Evolutionary conservation across 2,329 filamentous ascomycete species (phyloP), one percentile per base, ranked within the genome.

Genomic region (Conoideocrella luteorostrata): DNA sequence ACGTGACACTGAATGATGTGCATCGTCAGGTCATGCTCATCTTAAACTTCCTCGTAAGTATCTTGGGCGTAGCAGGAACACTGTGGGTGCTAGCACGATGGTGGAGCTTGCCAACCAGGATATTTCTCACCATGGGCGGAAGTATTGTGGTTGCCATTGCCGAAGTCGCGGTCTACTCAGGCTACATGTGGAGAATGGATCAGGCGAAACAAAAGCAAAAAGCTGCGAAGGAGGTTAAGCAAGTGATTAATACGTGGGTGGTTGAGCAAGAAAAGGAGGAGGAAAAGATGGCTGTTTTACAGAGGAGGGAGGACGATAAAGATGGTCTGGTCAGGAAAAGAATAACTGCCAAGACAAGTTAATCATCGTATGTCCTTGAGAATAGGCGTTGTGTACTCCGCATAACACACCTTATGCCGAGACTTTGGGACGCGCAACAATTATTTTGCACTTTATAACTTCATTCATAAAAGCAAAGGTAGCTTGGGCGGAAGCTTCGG

Each of bases 11-110:
- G 50, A 75, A 77, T 28, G 86, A 93, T 47, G 72, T 93, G 2
- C 84, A 91, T 59, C 75, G 86, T n/a, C 88, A 93, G 56, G 68
- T 93, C 45, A 82, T 86, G 33, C 71, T 97, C 7, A 88, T 97
- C 41, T 74, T 95, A 56, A 98, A 97, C 62, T 88, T 97, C 40
- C 68, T 96, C 30, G 73, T 95, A 42, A 95, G 88, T 41, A 86
- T 96, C 42, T 69, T 91, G 3, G 87, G 90, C 35, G 86, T 85
- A 40, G 84, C 81, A 3, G 80, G 76, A 3, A 86, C 85, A 7
- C 75, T 93, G 26, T 93, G 86, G 87, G 73, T 89, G n/a, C 75
- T 77, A 13, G 84, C 84, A 1, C 72, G 81, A 40, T 86, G 85
- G 74, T 91, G 86, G 86, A 82, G 75, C 49, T 76, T 83, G 1